These are phyloP conservation scores for Euclidium syriacum DNA, from an alignment of 345 rosid genomes.

Conservation along the genomic window DNA sequence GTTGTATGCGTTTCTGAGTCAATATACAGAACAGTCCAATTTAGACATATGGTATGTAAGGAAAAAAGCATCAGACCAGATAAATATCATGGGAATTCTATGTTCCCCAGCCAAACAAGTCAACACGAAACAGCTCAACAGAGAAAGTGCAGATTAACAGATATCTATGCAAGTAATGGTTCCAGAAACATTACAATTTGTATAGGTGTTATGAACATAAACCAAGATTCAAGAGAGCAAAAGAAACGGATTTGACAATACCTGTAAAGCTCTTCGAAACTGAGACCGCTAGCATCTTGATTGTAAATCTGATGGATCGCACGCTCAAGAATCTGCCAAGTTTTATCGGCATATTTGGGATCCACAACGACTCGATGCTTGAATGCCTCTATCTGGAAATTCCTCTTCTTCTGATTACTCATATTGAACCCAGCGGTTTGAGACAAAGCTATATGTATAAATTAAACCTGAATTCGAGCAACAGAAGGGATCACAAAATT, in stretches of 20 bases:
- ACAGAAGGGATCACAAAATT: not conserved
- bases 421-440: constrained; percentile 24
- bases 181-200: not conserved
- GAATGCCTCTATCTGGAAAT: constrained; percentile 97
- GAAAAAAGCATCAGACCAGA: not conserved
- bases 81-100: not conserved
- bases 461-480: constrained; percentile 11
- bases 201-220: not conserved
- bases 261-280: constrained; percentile 98
- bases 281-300: constrained; percentile 97
- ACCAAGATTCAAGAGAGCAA: not conserved
- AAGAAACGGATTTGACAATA: constrained; percentile 13
- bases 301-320: constrained; percentile 98
- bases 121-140: not conserved
- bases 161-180: not conserved
- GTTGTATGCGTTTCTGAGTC: constrained; percentile 86
- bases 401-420: constrained; percentile 98
- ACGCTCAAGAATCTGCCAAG: constrained; percentile 96
- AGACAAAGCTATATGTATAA: not conserved
- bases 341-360: constrained; percentile 96
- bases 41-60: not conserved
- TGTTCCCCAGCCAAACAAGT: not conserved
- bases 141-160: not conserved
- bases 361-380: constrained; percentile 97
- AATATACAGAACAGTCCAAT: not conserved